Evolutionary conservation across 2,329 filamentous ascomycete genomes (phyloP), one percentile per base, ranked within the genome.

Genomic region (Fusarium brevicatenulatum): DNA sequence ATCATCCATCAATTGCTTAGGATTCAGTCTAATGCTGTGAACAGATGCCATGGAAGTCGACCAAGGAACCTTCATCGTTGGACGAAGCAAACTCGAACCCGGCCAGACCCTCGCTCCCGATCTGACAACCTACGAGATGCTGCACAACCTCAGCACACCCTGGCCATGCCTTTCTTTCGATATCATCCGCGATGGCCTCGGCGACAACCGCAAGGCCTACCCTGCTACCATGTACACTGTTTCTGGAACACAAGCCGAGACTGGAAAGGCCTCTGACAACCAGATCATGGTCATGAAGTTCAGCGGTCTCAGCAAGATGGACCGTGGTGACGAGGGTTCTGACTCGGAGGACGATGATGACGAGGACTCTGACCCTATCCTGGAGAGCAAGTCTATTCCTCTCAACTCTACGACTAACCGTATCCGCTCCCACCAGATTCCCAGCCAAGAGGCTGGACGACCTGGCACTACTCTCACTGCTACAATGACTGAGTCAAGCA

Each of bases 151-250:
- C 72, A 96, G 93, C 82, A 95, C 95, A 12, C 95, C 95, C 2
- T 99, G 96, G 96, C 96, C 96, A 7, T 99, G 96, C 81, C 89
- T 99, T 21, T 98, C 95, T 4, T 97, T 98, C 83, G 96, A 98
- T 81, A 92, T 99, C 68, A 84, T 99, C 71, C 91, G 89, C 77
- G 96, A 99, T 83, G 87, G 88, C 58, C 89, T 99, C 23, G 96
- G 96, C 75, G 92, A 97, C 80, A 91, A 94, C 82, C 92, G 96
- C 79, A 97, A 92, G 82, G 91, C 92, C n/a, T 99, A 97, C 83
- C 96, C 96, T 32, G 94, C 95, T 56, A 98, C 95, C 66, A 92
- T 98, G 84, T 99, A 98, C 84, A 92, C 95, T 16, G 95, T 98
- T 37, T 92, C 95, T 23, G 96, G 96, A 68, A 99, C 96, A 18